These are phyloP conservation scores for Athelia psychrophila DNA, from an alignment of 1,284 basidiomycete genomes.

Conservation along the genomic window DNA sequence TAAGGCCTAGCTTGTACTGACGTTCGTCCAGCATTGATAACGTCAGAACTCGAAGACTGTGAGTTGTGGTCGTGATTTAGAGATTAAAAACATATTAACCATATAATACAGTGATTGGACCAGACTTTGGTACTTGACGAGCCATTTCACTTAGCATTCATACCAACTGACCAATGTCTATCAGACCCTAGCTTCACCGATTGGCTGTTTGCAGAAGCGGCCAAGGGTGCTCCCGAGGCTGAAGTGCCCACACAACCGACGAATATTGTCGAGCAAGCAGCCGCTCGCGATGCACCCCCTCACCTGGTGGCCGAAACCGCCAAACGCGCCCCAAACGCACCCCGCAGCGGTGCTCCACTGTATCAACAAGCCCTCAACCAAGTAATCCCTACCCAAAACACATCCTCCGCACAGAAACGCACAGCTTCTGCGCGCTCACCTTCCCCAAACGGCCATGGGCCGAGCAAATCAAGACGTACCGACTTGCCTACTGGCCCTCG, in stretches of 20 bases:
- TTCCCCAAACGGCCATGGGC: constrained; percentile 57
- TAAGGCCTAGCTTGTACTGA: constrained; percentile 11
- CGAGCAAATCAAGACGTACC: constrained; percentile 65
- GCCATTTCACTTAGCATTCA: constrained; percentile 1
- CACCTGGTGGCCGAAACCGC: constrained; percentile 34
- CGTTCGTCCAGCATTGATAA: constrained; percentile 66
- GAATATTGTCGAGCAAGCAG: constrained; percentile 23
- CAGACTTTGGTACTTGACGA: constrained; percentile 63
- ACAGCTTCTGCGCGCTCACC: constrained; percentile 70
- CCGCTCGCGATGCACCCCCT: constrained; percentile 28
- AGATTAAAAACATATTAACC: constrained; percentile 15
- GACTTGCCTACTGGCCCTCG: constrained; percentile 78
- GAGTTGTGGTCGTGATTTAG: constrained; percentile 29
- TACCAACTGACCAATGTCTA: constrained; percentile 14
- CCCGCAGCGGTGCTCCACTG: constrained; percentile 43
- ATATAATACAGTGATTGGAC: constrained; percentile 60
- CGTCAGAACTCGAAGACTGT: constrained; percentile 79
- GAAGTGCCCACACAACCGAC: constrained; percentile 36
- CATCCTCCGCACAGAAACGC: constrained; percentile 60
- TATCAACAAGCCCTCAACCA: constrained; percentile 73
- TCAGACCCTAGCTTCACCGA: constrained; percentile 76
- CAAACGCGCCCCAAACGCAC: constrained; percentile 39
- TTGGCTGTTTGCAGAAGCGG: constrained; percentile 80
- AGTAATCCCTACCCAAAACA: constrained; percentile 46
- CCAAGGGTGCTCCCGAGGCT: constrained; percentile 57